Evolutionary conservation across 768 basidiomycete genomes (phyloP).

Genomic region (Tricholoma flavovirens): DNA sequence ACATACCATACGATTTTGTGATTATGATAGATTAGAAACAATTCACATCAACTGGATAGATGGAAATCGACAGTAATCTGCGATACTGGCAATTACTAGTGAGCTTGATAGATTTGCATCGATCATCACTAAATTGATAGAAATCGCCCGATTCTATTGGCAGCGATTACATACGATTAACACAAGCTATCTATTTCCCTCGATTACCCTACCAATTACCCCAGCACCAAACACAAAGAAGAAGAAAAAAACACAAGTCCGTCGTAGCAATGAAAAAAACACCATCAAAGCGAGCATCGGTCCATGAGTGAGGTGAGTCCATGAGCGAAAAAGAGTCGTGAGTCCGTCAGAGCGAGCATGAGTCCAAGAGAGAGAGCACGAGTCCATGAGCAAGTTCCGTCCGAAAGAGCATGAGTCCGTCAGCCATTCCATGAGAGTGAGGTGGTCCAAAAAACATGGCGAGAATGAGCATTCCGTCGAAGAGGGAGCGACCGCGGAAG

Average conservation of each 20-base stretch:
- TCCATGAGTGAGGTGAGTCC: background rate
- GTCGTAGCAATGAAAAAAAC: background rate
- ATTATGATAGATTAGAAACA: background rate
- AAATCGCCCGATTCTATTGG: background rate
- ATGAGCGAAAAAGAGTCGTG: background rate
- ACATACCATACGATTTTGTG: background rate
- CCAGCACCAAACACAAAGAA: background rate
- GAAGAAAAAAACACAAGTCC: background rate
- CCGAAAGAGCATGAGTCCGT: background rate
- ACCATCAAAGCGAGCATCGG: background rate
- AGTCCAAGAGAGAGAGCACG: background rate
- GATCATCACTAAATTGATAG: background rate
- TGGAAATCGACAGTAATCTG: background rate
- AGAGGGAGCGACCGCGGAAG: background rate
- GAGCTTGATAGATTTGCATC: background rate
- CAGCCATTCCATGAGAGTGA: background rate
- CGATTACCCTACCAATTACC: background rate
- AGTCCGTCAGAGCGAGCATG: background rate
- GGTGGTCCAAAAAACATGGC: background rate
- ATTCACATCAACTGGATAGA: background rate
- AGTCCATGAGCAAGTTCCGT: background rate
- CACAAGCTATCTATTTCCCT: background rate
- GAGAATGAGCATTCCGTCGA: background rate
- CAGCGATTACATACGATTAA: background rate
- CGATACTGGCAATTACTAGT: background rate